Base-by-base conservation (phyloP, 192 early-diverging fungal genomes). In the Rhizophagus sp. region DNA sequence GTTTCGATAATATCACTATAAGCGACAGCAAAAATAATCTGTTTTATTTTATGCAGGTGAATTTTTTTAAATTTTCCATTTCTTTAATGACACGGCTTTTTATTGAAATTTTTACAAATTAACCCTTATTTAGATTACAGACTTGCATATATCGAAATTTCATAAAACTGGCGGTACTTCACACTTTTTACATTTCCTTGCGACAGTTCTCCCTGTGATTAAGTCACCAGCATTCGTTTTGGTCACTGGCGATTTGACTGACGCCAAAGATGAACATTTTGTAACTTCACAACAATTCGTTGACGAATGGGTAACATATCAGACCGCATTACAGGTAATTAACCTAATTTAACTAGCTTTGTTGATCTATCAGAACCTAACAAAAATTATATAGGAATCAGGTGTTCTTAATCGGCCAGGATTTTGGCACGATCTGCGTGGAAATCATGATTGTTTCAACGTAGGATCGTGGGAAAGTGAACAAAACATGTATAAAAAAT, bases 371-470 rank as follows among this genome's bases (percentile, higher is more conserved):
- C 36, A 39, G 41, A 41, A 19, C 1, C 41, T 70, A 39, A 70
- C 19, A n/a, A 33, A n/a, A 33, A 39, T 13, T 65, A 19, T 27
- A 25, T 70, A 70, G 68, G 68, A 70, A 41, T 70, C 68, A 39
- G 68, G 68, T 39, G 68, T 44, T 70, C 68, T 70, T 36, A 9
- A 70, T 70, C 68, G 68, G 13, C 15, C 88, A 19, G 80, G 83
- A 9, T 95, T 93, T 52, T 96, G 91, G 87, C 93, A 91, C 80
- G 97, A 98, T 84, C 87, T 94, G 78, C 88, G 97, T n/a, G 97
- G 97, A 4, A 97, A 98, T 81, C 97, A 98, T 84, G 97, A 98
- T 76, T 96, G 95, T 80, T 98, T 96, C 82, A 90, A 96, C 76
- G 87, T 96, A 3, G 88, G 89, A 22, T 81, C 81, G 12, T 94